phyloP scores from a whole-genome alignment of 768 basidiomycete genomes.

The Termitomyces sp. region DNA sequence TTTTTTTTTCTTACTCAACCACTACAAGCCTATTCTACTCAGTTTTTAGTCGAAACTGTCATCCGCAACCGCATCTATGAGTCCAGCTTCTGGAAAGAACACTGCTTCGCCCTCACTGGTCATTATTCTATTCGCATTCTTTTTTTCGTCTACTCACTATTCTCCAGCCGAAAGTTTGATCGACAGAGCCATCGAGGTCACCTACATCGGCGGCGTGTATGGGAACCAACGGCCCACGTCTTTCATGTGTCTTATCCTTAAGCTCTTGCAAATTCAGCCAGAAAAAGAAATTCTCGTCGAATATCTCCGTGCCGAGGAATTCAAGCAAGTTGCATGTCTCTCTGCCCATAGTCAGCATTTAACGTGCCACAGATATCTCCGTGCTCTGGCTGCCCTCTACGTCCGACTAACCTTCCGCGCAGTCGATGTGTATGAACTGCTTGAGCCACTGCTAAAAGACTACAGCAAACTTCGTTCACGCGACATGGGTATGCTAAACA shows the following conservation, averaged over 20 bases:
- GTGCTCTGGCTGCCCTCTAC: slow-evolving; percentile 91
- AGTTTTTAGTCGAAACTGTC: slow-evolving; percentile 95
- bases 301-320: slow-evolving; percentile 94
- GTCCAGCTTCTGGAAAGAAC: slow-evolving; percentile 94
- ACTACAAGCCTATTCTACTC: slow-evolving; percentile 16
- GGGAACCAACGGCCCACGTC: slow-evolving; percentile 93
- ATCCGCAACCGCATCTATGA: slow-evolving; percentile 97
- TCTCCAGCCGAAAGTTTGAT: slow-evolving; percentile 83
- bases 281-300: slow-evolving; percentile 97
- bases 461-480: slow-evolving; percentile 84
- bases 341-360: background rate
- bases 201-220: slow-evolving; percentile 89
- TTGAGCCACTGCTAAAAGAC: slow-evolving; percentile 94
- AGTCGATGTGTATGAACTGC: slow-evolving; percentile 86
- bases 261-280: slow-evolving; percentile 94
- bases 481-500: slow-evolving; percentile 62
- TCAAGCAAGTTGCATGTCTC: slow-evolving; percentile 65
- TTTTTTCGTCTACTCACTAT: background rate
- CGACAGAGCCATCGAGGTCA: slow-evolving; percentile 84
- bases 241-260: slow-evolving; percentile 89
- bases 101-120: slow-evolving; percentile 97
- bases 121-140: slow-evolving; percentile 22
- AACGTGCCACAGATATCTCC: slow-evolving; percentile 67
- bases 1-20: background rate
- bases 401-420: slow-evolving; percentile 92